These are phyloP conservation scores for Parasarocladium wereldwijsianum DNA, from an alignment of 2,329 filamentous ascomycete genomes.

Conservation along the genomic window DNA sequence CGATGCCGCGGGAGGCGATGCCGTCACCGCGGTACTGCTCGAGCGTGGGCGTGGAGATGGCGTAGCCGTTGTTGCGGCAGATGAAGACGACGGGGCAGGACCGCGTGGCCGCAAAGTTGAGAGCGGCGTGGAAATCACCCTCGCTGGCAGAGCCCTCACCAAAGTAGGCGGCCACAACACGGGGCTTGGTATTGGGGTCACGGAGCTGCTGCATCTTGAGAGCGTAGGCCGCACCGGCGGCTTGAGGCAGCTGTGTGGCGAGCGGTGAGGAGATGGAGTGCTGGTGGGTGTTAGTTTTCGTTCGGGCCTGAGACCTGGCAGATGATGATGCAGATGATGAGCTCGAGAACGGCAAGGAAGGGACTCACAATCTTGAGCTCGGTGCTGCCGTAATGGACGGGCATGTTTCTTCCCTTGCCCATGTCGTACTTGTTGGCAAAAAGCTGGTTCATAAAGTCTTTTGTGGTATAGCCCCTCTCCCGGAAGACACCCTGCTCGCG, in stretches of 20 bases:
- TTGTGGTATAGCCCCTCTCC: constrained; percentile 73
- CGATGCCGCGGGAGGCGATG: constrained; percentile 72
- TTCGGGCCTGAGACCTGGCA: no score
- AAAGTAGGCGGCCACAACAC: constrained; percentile 73
- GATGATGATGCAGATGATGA: no score
- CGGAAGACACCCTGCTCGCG: constrained; percentile 84
- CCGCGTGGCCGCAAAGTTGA: constrained; percentile 82
- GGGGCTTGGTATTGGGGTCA: constrained; percentile 50
- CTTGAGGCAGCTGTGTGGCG: constrained; percentile 81
- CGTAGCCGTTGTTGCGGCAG: constrained; percentile 86
- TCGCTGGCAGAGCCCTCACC: constrained; percentile 84
- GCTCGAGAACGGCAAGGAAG: no score
- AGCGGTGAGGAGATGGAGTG: constrained; percentile 75
- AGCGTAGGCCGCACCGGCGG: constrained; percentile 74
- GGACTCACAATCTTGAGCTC: constrained; percentile 67
- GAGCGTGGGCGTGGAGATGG: constrained; percentile 76
- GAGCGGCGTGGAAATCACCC: constrained; percentile 79
- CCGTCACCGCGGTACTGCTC: constrained; percentile 89
- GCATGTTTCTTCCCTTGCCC: constrained; percentile 86
- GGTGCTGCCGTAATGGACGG: constrained; percentile 82
- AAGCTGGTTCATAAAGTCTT: constrained; percentile 89
- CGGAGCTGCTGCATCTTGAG: constrained; percentile 66
- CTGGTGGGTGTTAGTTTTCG: constrained; percentile 27
- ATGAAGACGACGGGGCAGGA: constrained; percentile 83
- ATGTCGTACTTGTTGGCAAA: constrained; percentile 75